Conservation (phyloP, 305 asterid species). For the Galium porrigens region DNA sequence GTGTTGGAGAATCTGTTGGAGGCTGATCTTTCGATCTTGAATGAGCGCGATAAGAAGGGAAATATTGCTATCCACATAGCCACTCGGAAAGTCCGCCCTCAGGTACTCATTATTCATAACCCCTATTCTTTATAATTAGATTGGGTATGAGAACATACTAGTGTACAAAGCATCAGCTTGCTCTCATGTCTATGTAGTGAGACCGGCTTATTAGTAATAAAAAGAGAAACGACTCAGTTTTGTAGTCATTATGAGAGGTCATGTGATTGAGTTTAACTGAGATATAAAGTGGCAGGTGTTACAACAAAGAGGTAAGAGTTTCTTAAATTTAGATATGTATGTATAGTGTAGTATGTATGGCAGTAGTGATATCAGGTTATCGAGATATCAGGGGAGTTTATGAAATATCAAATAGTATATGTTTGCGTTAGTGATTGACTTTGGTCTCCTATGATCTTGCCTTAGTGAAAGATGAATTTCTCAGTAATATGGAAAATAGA, state of each 20-base stretch:
- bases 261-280: background rate
- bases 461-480: background rate
- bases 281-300: background rate
- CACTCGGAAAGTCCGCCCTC: conserved; percentile 72
- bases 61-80: conserved; percentile 86
- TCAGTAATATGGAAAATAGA: background rate
- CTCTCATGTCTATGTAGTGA: background rate
- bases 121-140: background rate
- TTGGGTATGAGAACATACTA: background rate
- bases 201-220: background rate
- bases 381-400: background rate
- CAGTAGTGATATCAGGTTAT: too few relatives aligned
- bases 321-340: background rate
- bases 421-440: background rate
- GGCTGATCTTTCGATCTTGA: conserved; percentile 57
- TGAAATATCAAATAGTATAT: background rate
- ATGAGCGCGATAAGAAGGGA: conserved; percentile 87
- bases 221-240: background rate
- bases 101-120: conserved; percentile 30
- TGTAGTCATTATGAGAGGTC: background rate
- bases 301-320: background rate
- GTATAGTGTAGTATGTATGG: background rate
- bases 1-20: conserved; percentile 73
- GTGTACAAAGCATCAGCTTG: background rate
- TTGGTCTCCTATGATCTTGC: background rate